phyloP scores from a whole-genome alignment of 805 yeast species.

The Brettanomyces sp. region DNA sequence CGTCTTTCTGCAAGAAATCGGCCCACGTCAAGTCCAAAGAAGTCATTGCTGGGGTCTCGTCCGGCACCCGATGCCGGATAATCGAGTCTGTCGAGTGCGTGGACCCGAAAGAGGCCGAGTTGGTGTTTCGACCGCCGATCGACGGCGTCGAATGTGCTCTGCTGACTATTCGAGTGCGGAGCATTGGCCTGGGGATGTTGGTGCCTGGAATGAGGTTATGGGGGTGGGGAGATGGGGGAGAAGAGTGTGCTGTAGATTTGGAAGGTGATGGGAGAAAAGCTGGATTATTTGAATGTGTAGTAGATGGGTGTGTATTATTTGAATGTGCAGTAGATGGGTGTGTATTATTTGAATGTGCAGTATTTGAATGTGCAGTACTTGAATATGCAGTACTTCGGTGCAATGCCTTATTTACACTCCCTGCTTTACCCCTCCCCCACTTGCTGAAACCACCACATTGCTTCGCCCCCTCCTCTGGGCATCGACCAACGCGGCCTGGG shows the following conservation, averaged over 20 bases:
- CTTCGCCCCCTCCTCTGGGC: not conserved
- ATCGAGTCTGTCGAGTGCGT: constrained; percentile 18
- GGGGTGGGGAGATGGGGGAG: not conserved
- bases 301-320: no score
- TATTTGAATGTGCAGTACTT: not conserved
- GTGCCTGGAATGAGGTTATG: constrained; percentile 48
- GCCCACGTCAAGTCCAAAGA: constrained; percentile 54
- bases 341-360: not conserved
- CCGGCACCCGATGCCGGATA: no score
- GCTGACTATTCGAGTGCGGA: constrained; percentile 26
- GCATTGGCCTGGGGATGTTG: constrained; percentile 43
- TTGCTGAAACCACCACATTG: no score
- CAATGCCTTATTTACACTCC: no score
- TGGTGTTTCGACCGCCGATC: constrained; percentile 1
- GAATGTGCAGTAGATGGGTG: not conserved
- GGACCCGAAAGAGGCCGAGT: constrained; percentile 5
- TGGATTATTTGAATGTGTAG: no score
- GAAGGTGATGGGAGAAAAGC: not conserved
- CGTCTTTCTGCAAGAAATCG: constrained; percentile 45
- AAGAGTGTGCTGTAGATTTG: not conserved
- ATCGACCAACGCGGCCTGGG: not conserved
- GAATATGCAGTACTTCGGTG: not conserved
- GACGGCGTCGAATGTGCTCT: constrained; percentile 6
- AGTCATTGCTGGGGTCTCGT: constrained; percentile 30
- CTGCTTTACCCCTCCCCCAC: no score